A percentile compares a stretch with the other conserved stretches of the same genome.
phyloP scores from a whole-genome alignment of 2,329 filamentous ascomycete genomes.

The Aspergillus fumigatus region DNA sequence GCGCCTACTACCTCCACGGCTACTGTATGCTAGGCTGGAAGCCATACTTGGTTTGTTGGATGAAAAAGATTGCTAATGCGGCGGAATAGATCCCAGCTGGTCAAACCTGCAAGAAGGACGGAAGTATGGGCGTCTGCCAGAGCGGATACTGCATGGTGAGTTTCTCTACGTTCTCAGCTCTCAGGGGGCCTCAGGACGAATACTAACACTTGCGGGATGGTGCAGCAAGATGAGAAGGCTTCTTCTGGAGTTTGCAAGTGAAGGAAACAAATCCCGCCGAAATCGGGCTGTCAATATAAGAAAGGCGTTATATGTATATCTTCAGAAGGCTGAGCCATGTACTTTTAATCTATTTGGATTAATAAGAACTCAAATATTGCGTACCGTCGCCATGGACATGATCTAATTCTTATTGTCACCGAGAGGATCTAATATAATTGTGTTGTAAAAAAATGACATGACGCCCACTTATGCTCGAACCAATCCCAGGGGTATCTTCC shows the following conservation, averaged over 20 bases:
- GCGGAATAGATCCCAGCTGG: not conserved
- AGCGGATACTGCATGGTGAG: not conserved
- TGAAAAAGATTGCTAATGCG: not conserved
- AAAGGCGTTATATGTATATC: not conserved
- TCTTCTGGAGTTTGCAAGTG: not conserved
- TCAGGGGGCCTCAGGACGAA: not conserved
- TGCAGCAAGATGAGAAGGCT: not conserved
- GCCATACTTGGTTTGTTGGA: not conserved
- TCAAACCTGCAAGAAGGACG: not conserved
- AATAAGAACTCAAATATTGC: too few species aligned
- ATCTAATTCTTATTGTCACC: not conserved
- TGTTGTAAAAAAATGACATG: not conserved
- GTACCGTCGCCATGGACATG: not conserved
- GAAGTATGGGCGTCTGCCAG: not conserved
- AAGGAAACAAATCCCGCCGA: not conserved
- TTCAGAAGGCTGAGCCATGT: not conserved
- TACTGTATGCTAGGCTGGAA: not conserved
- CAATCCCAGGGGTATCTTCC: not conserved
- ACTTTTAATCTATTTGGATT: not conserved
- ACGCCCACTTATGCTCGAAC: not conserved
- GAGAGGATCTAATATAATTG: not conserved
- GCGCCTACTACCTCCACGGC: not conserved
- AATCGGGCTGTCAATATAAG: not conserved
- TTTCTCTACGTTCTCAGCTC: not conserved
- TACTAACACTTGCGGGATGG: not conserved